Evolutionary conservation across 2,329 filamentous ascomycete genomes (phyloP).

Genomic region (Scolecobasidium constrictum): DNA sequence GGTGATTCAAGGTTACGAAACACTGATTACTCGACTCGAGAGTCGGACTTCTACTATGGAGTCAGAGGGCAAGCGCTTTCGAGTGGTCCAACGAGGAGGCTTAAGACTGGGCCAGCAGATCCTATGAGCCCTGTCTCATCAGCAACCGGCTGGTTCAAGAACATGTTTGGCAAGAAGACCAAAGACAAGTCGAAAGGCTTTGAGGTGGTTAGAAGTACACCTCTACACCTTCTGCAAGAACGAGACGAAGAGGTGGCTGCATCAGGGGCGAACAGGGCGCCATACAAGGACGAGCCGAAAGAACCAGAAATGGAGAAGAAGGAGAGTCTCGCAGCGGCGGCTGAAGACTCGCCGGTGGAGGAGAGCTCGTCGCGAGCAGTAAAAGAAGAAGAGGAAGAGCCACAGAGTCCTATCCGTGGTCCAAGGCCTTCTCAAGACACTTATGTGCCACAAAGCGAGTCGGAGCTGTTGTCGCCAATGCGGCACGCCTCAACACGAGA

Average conservation of each 20-base stretch:
- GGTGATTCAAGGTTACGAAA: constrained; percentile 32
- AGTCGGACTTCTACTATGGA: constrained; percentile 95
- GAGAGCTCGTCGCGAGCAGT: background rate
- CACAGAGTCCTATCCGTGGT: background rate
- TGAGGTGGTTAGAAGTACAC: constrained; percentile 73
- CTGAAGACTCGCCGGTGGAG: too few species aligned
- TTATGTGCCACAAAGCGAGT: background rate
- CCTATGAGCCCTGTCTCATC: constrained; percentile 85
- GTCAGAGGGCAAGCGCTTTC: constrained; percentile 80
- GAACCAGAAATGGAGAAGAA: background rate
- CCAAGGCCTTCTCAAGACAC: background rate
- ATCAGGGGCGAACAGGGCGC: background rate
- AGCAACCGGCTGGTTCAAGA: constrained; percentile 80
- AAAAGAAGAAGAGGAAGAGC: background rate
- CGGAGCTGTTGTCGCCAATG: constrained; percentile 1
- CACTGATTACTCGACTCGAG: constrained; percentile 83
- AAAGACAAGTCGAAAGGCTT: constrained; percentile 96
- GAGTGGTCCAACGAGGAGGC: constrained; percentile 59
- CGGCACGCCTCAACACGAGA: constrained; percentile 2
- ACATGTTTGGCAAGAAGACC: constrained; percentile 68
- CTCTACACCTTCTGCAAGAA: constrained; percentile 8
- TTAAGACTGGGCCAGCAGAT: constrained; percentile 90
- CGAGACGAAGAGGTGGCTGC: constrained; percentile 6
- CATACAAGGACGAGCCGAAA: constrained; percentile 5
- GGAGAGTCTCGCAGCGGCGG: background rate